These are phyloP conservation scores for Mediolabrus comicus DNA, from an alignment of 108 stramenopile genomes.

Conservation along the genomic window DNA sequence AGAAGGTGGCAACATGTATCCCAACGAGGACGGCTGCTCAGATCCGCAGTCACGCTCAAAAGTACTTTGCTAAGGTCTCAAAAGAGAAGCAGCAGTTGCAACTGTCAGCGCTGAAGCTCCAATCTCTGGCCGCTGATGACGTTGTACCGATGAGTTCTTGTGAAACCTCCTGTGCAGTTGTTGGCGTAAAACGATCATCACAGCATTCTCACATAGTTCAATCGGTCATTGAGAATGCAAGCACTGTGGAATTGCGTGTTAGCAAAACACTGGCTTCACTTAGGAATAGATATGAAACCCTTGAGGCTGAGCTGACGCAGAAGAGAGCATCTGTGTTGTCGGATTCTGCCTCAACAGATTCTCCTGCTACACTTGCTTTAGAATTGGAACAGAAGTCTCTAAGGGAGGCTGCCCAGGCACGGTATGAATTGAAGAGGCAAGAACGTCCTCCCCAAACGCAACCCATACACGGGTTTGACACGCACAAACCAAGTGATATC, in stretches of 20 bases:
- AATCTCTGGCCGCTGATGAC: neutral
- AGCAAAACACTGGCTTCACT: slow-evolving; percentile 57
- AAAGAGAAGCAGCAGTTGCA: slow-evolving; percentile 22
- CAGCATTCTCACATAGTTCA: slow-evolving; percentile 21
- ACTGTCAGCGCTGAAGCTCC: slow-evolving; percentile 4
- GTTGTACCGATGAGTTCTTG: neutral
- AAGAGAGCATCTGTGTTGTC: slow-evolving; percentile 2
- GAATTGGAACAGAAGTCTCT: slow-evolving; percentile 28
- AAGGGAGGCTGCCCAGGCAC: slow-evolving; percentile 34
- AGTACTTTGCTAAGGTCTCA: slow-evolving; percentile 91
- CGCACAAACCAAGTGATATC: neutral
- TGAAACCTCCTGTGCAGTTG: neutral
- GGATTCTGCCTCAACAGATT: slow-evolving; percentile 1
- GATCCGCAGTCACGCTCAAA: slow-evolving; percentile 97
- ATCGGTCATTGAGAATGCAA: slow-evolving; percentile 62
- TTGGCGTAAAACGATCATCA: neutral
- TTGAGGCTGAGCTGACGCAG: slow-evolving; percentile 55
- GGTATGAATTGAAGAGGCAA: slow-evolving; percentile 29
- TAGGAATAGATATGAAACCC: slow-evolving; percentile 50
- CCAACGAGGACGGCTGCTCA: slow-evolving; percentile 93
- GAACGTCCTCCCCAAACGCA: neutral
- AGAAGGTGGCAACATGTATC: slow-evolving; percentile 81
- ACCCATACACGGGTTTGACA: neutral
- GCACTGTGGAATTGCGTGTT: slow-evolving; percentile 58
- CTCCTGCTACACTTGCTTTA: slow-evolving; percentile 43